Conservation (phyloP, 257 asterid genomes). For the Mentha longifolia region DNA sequence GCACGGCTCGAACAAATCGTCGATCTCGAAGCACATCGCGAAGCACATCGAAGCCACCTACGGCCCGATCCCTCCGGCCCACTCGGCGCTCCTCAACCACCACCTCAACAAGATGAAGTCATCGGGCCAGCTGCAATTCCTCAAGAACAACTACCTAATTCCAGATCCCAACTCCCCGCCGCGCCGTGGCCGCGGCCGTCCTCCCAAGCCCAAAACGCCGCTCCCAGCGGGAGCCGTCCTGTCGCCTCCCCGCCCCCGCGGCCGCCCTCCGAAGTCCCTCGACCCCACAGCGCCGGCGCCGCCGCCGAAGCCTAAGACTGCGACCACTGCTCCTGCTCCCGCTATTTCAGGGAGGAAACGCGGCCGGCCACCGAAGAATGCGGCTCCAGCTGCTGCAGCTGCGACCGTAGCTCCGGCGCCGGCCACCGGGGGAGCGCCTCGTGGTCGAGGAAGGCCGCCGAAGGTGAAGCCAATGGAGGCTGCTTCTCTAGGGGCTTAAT, state of each 20-base stretch:
- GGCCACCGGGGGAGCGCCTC: conserved; percentile 39
- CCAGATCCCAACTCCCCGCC: conserved; percentile 75
- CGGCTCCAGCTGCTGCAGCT: conserved; percentile 7
- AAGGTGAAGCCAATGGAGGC: conserved; percentile 65
- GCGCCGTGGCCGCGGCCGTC: conserved; percentile 94
- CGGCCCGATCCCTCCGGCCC: conserved; percentile 62
- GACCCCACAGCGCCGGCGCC: conserved; percentile 46
- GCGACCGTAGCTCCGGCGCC: neutral
- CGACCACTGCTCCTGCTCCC: conserved; percentile 26
- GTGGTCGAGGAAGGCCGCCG: conserved; percentile 90
- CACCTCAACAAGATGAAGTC: conserved; percentile 73
- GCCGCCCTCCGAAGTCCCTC: conserved; percentile 69
- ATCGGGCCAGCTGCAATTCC: conserved; percentile 58
- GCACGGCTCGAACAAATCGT: conserved; percentile 63
- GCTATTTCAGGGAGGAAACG: conserved; percentile 61
- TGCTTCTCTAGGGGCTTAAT: conserved; percentile 75
- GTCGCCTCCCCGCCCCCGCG: conserved; percentile 69
- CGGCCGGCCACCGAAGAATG: conserved; percentile 72
- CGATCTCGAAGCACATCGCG: conserved; percentile 51
- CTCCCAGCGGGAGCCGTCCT: conserved; percentile 41
- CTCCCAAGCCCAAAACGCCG: conserved; percentile 70
- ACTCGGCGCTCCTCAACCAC: conserved; percentile 63
- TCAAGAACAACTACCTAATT: conserved; percentile 68
- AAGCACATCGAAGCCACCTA: conserved; percentile 61
- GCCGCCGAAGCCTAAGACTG: conserved; percentile 46